Evolutionary conservation across 768 basidiomycete genomes (phyloP).

Genomic region (Crepidotus variabilis): DNA sequence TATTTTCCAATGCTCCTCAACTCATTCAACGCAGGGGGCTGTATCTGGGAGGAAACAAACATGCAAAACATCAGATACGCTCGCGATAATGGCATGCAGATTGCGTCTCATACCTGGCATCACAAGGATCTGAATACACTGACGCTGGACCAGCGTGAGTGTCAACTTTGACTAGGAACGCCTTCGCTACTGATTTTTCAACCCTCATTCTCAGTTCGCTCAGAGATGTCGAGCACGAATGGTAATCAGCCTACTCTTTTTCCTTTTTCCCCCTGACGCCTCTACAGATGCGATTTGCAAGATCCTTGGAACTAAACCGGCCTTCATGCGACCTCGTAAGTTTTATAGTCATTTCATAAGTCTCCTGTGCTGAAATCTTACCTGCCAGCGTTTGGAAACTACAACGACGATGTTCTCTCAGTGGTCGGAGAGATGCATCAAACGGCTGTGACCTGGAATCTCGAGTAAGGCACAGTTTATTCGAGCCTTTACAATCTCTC

Average conservation of each 20-base stretch:
- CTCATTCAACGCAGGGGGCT: conserved; percentile 19
- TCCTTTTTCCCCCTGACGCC: not conserved
- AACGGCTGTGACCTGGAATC: conserved; percentile 32
- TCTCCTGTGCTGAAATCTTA: not conserved
- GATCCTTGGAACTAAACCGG: conserved; percentile 32
- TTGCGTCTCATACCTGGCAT: conserved; percentile 48
- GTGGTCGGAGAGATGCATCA: conserved; percentile 24
- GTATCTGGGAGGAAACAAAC: conserved; percentile 32
- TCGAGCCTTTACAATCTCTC: too few relatives aligned
- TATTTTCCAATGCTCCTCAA: not conserved
- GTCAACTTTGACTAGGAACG: not conserved
- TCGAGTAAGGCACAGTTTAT: too few relatives aligned
- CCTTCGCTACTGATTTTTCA: not conserved
- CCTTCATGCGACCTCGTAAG: conserved; percentile 38
- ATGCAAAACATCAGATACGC: conserved; percentile 29
- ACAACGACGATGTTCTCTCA: conserved; percentile 32
- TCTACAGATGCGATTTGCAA: conserved; percentile 31
- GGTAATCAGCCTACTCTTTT: conserved; percentile 15
- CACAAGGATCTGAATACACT: conserved; percentile 35
- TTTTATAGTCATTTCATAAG: conserved; percentile 1
- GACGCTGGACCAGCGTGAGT: conserved; percentile 26
- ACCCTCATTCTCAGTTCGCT: conserved; percentile 19
- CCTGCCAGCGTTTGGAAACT: conserved; percentile 32
- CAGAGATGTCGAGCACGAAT: conserved; percentile 29
- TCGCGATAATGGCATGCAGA: conserved; percentile 37